phyloP scores from a whole-genome alignment of 768 basidiomycete genomes.

The Tricholoma sp. region DNA sequence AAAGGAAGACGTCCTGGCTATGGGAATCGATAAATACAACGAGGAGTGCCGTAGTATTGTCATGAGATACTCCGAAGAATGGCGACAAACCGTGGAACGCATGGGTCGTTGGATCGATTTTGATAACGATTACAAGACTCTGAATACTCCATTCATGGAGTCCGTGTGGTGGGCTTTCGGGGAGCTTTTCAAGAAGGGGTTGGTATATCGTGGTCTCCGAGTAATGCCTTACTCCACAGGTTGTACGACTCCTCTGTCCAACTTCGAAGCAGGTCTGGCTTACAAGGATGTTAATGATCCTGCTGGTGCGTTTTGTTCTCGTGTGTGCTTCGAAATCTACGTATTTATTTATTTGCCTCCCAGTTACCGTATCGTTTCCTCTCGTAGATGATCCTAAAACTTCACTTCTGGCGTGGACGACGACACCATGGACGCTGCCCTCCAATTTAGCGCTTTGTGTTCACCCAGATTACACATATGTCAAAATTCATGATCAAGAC shows the following conservation, averaged over 20 bases:
- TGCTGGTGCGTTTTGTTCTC: conserved; percentile 48
- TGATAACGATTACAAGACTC: conserved; percentile 98
- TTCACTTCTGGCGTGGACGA: conserved; percentile 94
- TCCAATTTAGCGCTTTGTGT: conserved; percentile 95
- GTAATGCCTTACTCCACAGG: conserved; percentile 99
- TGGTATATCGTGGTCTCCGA: conserved; percentile 89
- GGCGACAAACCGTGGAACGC: conserved; percentile 92
- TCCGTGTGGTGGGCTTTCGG: conserved; percentile 99
- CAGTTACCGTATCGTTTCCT: conserved; percentile 90
- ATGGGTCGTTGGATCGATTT: conserved; percentile 99
- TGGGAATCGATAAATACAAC: conserved; percentile 98
- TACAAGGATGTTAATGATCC: conserved; percentile 95
- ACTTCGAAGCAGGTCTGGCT: conserved; percentile 92
- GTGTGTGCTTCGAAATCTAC: background rate
- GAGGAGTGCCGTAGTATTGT: conserved; percentile 94
- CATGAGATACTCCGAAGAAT: conserved; percentile 94
- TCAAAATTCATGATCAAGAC: conserved; percentile 94
- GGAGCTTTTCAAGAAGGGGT: conserved; percentile 84
- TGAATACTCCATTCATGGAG: conserved; percentile 94
- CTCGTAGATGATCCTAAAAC: conserved; percentile 91
- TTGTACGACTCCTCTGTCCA: conserved; percentile 92
- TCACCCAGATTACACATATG: conserved; percentile 91
- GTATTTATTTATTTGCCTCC: background rate
- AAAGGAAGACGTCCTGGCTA: conserved; percentile 86
- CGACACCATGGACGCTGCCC: conserved; percentile 97